Percentiles rank a stretch among this genome's conserved stretches.
Evolutionary conservation across 139 green algal species (phyloP).

Genomic region (Edaphochlamys debaryana): DNA sequence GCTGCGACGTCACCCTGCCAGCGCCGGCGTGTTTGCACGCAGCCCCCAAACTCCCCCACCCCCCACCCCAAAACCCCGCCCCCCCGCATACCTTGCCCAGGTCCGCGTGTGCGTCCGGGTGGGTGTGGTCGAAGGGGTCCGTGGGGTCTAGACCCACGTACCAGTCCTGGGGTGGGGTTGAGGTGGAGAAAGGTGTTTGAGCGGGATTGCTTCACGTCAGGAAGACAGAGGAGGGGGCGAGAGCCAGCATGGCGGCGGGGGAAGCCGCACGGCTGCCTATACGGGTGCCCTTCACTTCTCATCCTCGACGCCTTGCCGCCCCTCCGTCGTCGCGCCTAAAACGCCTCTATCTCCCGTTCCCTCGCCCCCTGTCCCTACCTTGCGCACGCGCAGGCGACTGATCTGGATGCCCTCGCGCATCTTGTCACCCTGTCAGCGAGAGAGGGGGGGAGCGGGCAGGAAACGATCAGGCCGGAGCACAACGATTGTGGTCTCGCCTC

Average conservation of each 20-base stretch:
- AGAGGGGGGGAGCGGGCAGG: not conserved
- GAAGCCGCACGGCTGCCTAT: not conserved
- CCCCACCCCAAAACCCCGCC: not conserved
- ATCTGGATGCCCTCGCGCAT: slow-evolving; percentile 66
- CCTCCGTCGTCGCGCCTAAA: no score
- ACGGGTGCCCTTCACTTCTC: no score
- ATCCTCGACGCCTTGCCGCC: no score
- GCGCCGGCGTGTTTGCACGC: no score
- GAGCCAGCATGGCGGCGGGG: not conserved
- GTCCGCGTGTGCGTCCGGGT: slow-evolving; percentile 69
- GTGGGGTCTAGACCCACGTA: slow-evolving; percentile 76
- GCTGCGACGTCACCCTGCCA: no score
- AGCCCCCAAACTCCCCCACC: no score
- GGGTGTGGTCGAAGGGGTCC: slow-evolving; percentile 90
- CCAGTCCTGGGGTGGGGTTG: slow-evolving; percentile 74
- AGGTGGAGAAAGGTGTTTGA: not conserved
- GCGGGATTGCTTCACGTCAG: not conserved
- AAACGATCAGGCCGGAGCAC: no score
- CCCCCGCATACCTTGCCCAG: slow-evolving; percentile 3
- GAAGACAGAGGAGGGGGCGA: no score
- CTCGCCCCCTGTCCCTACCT: no score
- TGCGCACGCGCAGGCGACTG: slow-evolving; percentile 77
- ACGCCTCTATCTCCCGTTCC: no score
- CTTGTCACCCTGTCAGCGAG: slow-evolving; percentile 64
- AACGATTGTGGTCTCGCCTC: no score